Evolutionary conservation across 225 moss, liverwort and hornwort species (phyloP).

Genomic region (Climacium dendroides): DNA sequence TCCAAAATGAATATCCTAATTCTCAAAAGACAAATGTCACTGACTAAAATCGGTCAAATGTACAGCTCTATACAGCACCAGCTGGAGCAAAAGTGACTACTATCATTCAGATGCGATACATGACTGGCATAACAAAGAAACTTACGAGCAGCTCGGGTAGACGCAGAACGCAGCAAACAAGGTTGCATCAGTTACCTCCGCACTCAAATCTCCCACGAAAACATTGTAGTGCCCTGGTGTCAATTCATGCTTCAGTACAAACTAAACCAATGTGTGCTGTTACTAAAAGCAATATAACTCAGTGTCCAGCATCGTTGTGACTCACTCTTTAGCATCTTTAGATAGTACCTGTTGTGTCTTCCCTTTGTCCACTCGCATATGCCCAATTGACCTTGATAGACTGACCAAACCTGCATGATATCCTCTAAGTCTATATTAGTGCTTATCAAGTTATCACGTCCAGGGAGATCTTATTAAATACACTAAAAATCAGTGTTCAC

Average conservation of each 20-base stretch:
- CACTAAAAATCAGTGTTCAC: background rate
- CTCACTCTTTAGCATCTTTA: background rate
- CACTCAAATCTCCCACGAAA: slow-evolving; percentile 95
- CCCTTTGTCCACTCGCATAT: slow-evolving; percentile 95
- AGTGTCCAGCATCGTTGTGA: background rate
- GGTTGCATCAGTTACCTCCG: slow-evolving; percentile 96
- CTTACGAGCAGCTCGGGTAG: slow-evolving; percentile 97
- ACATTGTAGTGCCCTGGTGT: slow-evolving; percentile 87
- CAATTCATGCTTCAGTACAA: background rate
- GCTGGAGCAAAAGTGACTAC: background rate
- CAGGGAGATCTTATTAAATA: background rate
- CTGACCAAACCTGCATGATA: slow-evolving; percentile 69
- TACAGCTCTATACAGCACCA: background rate
- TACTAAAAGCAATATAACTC: background rate
- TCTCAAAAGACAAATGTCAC: background rate
- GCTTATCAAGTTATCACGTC: background rate
- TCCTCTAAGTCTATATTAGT: background rate
- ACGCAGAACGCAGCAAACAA: slow-evolving; percentile 95
- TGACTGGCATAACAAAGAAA: background rate
- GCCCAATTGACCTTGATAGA: slow-evolving; percentile 99
- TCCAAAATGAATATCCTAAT: background rate
- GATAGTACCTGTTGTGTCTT: slow-evolving; percentile 85
- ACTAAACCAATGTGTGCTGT: background rate
- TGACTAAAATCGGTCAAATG: background rate
- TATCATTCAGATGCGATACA: background rate